These are phyloP conservation scores for Taiwanofungus camphoratus DNA, from an alignment of 1,284 basidiomycete species.

Conservation along the genomic window DNA sequence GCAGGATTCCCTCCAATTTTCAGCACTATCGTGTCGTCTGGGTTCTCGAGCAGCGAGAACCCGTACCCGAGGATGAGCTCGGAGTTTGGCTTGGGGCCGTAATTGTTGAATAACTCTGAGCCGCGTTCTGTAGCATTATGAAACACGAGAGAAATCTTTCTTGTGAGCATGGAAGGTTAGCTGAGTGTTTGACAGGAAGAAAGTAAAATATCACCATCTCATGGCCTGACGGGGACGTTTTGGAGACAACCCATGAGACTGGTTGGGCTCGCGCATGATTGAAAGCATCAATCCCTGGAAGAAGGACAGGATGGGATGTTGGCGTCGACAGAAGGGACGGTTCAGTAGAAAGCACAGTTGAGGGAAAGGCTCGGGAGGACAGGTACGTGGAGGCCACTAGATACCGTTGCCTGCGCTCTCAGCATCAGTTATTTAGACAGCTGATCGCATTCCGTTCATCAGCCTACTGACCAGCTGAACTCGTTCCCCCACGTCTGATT, in stretches of 20 bases:
- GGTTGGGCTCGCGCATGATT: slow-evolving; percentile 74
- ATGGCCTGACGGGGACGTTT: slow-evolving; percentile 17
- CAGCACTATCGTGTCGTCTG: slow-evolving; percentile 80
- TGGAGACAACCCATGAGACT: slow-evolving; percentile 73
- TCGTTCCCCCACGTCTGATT: slow-evolving; percentile 40
- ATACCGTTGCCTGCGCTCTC: slow-evolving; percentile 60
- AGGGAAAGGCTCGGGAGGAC: slow-evolving; percentile 86
- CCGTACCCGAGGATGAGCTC: slow-evolving; percentile 87
- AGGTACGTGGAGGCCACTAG: slow-evolving; percentile 68
- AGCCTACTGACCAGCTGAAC: slow-evolving; percentile 60
- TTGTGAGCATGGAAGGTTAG: not conserved
- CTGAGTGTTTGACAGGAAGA: not conserved
- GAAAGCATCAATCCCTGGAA: slow-evolving; percentile 81
- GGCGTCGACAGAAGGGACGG: slow-evolving; percentile 48
- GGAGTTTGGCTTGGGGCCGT: slow-evolving; percentile 80
- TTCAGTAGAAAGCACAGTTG: slow-evolving; percentile 57
- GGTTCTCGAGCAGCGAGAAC: slow-evolving; percentile 71
- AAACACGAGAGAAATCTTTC: slow-evolving; percentile 35
- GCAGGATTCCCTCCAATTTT: slow-evolving; percentile 51
- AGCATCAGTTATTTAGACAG: not conserved
- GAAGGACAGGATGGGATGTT: slow-evolving; percentile 67
- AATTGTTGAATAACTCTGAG: slow-evolving; percentile 83
- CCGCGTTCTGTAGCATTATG: slow-evolving; percentile 37
- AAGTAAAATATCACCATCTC: not conserved
- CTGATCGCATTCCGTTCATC: not conserved